A percentile compares a stretch with the other conserved stretches of the same genome.
These are phyloP conservation scores for Angomonas ambiguus DNA, from an alignment of 208 protist species.

Conservation along the genomic window DNA sequence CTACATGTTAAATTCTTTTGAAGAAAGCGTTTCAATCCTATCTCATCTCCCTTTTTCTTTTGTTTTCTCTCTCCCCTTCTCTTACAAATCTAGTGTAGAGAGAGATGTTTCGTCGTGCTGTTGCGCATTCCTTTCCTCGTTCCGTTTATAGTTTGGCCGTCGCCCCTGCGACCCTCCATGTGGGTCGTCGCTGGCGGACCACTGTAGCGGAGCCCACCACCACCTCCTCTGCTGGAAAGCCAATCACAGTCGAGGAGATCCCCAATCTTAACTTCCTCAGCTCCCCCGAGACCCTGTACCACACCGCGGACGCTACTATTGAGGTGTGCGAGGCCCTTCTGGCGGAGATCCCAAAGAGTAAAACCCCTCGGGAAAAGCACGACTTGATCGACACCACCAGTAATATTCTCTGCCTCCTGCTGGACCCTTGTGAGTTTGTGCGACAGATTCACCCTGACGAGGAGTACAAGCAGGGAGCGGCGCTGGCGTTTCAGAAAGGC, in stretches of 20 bases:
- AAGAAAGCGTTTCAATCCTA: no score
- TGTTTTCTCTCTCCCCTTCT: constrained; percentile 12
- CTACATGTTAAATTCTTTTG: constrained; percentile 9
- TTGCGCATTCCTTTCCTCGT: not conserved
- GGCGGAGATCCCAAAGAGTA: constrained; percentile 54
- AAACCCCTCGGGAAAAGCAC: constrained; percentile 76
- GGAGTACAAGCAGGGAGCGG: constrained; percentile 74
- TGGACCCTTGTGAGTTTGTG: constrained; percentile 92
- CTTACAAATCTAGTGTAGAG: not conserved
- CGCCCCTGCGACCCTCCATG: not conserved
- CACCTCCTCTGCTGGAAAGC: not conserved
- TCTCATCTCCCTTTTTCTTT: not conserved
- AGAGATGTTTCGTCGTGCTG: constrained; percentile 1
- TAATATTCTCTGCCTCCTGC: constrained; percentile 88
- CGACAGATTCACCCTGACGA: constrained; percentile 86
- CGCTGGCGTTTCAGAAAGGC: constrained; percentile 77
- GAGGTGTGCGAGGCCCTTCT: constrained; percentile 71
- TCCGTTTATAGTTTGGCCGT: not conserved
- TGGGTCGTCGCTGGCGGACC: not conserved
- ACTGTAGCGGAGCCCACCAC: not conserved
- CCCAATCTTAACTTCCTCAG: constrained; percentile 78
- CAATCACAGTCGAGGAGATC: constrained; percentile 34
- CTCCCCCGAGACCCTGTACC: constrained; percentile 41
- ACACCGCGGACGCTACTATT: constrained; percentile 71
- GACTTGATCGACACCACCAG: constrained; percentile 89